These are phyloP conservation scores for Umbilicus rupestris DNA, from an alignment of 164 flowering plant species.

Conservation along the genomic window DNA sequence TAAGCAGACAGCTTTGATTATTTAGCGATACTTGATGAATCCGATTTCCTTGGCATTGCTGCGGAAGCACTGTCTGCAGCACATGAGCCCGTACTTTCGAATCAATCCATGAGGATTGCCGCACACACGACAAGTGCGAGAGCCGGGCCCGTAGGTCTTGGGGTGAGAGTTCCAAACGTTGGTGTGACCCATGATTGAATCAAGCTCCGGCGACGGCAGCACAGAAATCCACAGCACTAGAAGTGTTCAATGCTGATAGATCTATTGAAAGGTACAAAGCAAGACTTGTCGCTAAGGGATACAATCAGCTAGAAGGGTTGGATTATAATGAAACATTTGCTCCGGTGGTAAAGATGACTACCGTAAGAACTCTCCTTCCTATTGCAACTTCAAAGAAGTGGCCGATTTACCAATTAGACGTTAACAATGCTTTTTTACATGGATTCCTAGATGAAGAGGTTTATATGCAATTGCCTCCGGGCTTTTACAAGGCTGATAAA, in stretches of 20 bases:
- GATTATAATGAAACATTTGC: constrained; percentile 5
- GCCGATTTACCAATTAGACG: too few relatives aligned
- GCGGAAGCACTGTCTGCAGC: constrained; percentile 78
- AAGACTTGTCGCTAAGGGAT: constrained; percentile 7
- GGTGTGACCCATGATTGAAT: constrained; percentile 34
- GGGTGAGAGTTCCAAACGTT: constrained; percentile 58
- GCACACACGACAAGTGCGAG: constrained; percentile 63
- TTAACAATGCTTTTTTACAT: too few relatives aligned
- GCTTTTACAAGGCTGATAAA: not conserved
- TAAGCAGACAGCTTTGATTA: not conserved
- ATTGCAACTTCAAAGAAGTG: too few relatives aligned
- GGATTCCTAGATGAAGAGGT: too few relatives aligned
- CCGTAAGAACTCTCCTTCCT: not conserved
- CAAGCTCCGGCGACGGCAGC: not conserved
- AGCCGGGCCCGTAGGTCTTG: constrained; percentile 49
- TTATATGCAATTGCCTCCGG: too few relatives aligned
- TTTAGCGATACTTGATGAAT: constrained; percentile 45
- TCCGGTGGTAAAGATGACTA: not conserved
- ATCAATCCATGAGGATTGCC: constrained; percentile 65
- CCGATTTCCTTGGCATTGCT: constrained; percentile 78
- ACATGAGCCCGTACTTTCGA: constrained; percentile 68
- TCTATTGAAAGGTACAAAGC: constrained; percentile 9
- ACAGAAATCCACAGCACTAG: not conserved
- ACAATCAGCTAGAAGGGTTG: constrained; percentile 4
- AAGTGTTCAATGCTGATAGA: constrained; percentile 1